Base-by-base conservation (phyloP, 2,329 filamentous ascomycete genomes). In the Fusarium euwallaceae region DNA sequence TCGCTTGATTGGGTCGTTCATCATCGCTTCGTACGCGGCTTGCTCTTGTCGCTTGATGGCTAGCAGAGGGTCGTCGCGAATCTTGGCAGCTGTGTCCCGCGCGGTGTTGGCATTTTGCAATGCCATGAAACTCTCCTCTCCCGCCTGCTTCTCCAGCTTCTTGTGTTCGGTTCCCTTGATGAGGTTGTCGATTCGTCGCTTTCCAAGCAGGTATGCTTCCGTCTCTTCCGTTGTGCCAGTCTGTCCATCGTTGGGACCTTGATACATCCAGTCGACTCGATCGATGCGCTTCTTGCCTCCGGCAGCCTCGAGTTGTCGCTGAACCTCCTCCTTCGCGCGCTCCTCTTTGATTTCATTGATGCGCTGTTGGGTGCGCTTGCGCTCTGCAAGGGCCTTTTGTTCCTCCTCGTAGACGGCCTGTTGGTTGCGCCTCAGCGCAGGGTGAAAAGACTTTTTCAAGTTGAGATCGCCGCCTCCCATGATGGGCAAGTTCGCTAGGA, bases 231-330 rank as follows among this genome's bases (percentile, higher is more conserved):
- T 90, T 43, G 91, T 94, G 34, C 93, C 93, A n/a, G 87, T 87
- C 79, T 94, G 92, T 39, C 94, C 94, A 79, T 90, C 88, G 60
- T 92, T 93, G 9, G 97, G 95, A 1, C 96, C 96, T 78, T 93
- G 91, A 84, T 99, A 99, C 95, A 99, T 98, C 94, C 97, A 99
- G 79, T 98, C 97, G 29, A 99, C 96, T 39, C 95, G 92, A 78
- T 96, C 92, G 34, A 93, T 86, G 63, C 93, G 89, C 80, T 95
- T 95, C 78, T 90, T 91, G 66, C 95, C 95, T 41, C 97, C 97
- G 1, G 95, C 93, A 3, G 93, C 92, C 84, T 98, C 97, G 66
- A 98, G 94, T 76, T 98, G 89, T 62, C 92, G 91, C 83, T 98
- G 94, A 1, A 98, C 90, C 82, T 98, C 95, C 82, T 98, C 95